Conservation (phyloP, 768 basidiomycete genomes). For the Trametes gibbosa region DNA sequence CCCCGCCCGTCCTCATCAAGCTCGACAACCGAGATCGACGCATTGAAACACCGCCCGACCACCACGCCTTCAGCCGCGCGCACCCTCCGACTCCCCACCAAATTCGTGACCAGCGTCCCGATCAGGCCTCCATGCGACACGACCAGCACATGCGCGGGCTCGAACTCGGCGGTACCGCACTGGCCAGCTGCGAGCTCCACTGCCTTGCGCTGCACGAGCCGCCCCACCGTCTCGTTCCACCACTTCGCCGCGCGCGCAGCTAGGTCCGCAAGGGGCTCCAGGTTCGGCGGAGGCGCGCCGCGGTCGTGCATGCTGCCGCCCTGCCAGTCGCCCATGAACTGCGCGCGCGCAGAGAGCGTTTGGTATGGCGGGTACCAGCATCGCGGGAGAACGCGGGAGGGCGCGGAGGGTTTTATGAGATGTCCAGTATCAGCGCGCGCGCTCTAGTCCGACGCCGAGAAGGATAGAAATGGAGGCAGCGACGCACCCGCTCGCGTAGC, state of each 20-base stretch:
- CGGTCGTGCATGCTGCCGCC: constrained; percentile 35
- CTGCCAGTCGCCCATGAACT: constrained; percentile 65
- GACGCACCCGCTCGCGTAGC: constrained; percentile 63
- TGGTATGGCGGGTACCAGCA: neutral
- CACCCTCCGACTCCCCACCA: constrained; percentile 43
- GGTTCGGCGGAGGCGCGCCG: constrained; percentile 16
- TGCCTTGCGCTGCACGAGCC: constrained; percentile 22
- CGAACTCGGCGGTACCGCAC: neutral
- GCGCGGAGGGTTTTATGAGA: no score
- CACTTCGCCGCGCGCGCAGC: constrained; percentile 50
- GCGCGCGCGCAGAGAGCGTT: neutral
- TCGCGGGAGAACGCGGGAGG: no score
- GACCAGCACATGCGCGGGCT: constrained; percentile 48
- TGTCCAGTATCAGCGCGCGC: no score
- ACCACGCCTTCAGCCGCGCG: constrained; percentile 33
- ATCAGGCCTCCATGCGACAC: constrained; percentile 71
- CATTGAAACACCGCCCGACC: constrained; percentile 45
- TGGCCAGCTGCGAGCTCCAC: neutral
- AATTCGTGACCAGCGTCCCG: constrained; percentile 43
- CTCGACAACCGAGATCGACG: constrained; percentile 60
- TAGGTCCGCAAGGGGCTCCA: constrained; percentile 43
- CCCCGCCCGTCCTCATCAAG: constrained; percentile 39
- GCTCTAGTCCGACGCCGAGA: no score
- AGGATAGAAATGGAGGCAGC: neutral
- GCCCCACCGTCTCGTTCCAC: constrained; percentile 54